Conservation (phyloP, 176 grass and related monocot genomes). For the Elymus sibiricus region DNA sequence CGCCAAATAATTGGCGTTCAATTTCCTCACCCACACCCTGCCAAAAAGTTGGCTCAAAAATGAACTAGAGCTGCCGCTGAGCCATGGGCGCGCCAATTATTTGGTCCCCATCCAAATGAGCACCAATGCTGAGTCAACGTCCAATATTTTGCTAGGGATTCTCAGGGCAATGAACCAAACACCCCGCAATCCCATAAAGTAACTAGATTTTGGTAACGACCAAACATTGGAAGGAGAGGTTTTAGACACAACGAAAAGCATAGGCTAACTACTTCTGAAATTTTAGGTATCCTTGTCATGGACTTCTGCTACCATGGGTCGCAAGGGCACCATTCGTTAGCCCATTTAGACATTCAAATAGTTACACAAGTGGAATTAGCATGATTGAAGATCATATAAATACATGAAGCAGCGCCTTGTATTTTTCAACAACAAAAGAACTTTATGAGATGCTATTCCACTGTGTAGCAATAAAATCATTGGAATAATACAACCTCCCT, state of each 20-base stretch:
- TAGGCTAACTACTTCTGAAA: neutral
- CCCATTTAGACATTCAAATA: neutral
- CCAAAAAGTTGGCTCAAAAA: too few species aligned
- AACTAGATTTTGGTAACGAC: neutral
- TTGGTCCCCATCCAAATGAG: too few species aligned
- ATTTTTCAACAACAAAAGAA: neutral
- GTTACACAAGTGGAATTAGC: neutral
- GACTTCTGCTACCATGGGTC: neutral
- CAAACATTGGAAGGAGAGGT: neutral
- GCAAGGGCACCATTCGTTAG: neutral
- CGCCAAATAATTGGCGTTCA: too few species aligned
- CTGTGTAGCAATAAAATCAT: neutral
- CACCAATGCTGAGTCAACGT: too few species aligned
- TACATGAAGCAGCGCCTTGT: neutral
- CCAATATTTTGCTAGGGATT: too few species aligned
- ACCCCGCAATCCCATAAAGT: neutral
- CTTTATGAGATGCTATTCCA: neutral
- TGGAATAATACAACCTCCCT: neutral
- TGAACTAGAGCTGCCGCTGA: too few species aligned
- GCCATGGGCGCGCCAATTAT: too few species aligned
- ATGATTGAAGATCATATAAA: neutral
- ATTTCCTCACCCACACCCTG: too few species aligned
- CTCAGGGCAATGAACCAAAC: too few species aligned
- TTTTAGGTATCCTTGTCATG: neutral
- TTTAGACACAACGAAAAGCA: neutral